phyloP scores from a whole-genome alignment of 164 flowering plant species.

The Vitis vinifera region ASM3070453v1 NC_081805.1:12404501-12405000 shows the following conservation, averaged over 20 bases:
- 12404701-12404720: too few species aligned
- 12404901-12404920: background rate
- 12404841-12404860: background rate
- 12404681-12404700: too few species aligned
- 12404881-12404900: background rate
- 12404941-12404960: background rate
- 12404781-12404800: slow-evolving; percentile 15
- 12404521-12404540: too few species aligned
- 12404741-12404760: too few species aligned
- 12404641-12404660: too few species aligned
- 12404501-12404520: too few species aligned
- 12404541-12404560: too few species aligned
- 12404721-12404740: too few species aligned
- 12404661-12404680: too few species aligned
- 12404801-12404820: background rate
- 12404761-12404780: slow-evolving; percentile 6
- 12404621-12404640: too few species aligned
- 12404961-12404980: background rate
- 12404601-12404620: background rate
- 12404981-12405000: slow-evolving; percentile 1
- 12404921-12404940: background rate
- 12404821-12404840: background rate
- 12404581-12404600: background rate
- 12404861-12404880: background rate
- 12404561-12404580: too few species aligned